Conservation (phyloP, 2,329 filamentous ascomycete genomes). For the Cladophialophora carrionii region DNA sequence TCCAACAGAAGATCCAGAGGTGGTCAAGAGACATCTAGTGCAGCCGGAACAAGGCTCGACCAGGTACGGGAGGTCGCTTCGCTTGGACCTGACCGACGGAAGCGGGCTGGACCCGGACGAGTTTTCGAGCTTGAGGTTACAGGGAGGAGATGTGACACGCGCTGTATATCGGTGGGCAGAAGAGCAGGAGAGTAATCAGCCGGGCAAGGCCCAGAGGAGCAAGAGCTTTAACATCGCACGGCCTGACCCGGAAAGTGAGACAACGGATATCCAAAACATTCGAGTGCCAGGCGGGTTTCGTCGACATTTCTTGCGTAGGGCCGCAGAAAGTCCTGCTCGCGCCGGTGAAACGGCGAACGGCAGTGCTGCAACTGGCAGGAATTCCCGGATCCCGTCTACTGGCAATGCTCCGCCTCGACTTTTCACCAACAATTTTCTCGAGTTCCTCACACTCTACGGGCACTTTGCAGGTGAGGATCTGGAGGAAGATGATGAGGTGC, state of each 20-base stretch:
- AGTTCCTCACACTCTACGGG: constrained; percentile 92
- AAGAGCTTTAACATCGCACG: constrained; percentile 82
- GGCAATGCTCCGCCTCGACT: constrained; percentile 59
- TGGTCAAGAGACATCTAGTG: constrained; percentile 86
- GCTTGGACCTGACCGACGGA: constrained; percentile 41
- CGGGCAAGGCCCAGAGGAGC: constrained; percentile 68
- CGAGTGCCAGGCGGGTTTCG: constrained; percentile 92
- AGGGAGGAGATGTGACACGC: constrained; percentile 91
- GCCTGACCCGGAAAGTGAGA: constrained; percentile 76
- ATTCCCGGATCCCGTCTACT: constrained; percentile 46
- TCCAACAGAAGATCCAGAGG: constrained; percentile 82
- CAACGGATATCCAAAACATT: constrained; percentile 84
- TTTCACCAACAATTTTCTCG: constrained; percentile 90
- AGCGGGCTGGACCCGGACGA: constrained; percentile 67
- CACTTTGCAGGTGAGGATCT: constrained; percentile 97
- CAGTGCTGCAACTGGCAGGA: constrained; percentile 44
- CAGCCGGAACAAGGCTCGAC: constrained; percentile 59
- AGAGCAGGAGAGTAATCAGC: constrained; percentile 71
- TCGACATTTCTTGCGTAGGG: constrained; percentile 81
- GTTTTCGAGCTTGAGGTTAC: constrained; percentile 89
- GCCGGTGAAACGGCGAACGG: constrained; percentile 39
- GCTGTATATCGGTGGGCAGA: constrained; percentile 98
- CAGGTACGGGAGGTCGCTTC: constrained; percentile 44
- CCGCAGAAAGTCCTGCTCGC: constrained; percentile 66
- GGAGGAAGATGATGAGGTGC: constrained; percentile 91